Evolutionary conservation across 108 stramenopile species (phyloP), one percentile per base, ranked within the genome.

Genomic region (Fragilariopsis cylindrus): DNA sequence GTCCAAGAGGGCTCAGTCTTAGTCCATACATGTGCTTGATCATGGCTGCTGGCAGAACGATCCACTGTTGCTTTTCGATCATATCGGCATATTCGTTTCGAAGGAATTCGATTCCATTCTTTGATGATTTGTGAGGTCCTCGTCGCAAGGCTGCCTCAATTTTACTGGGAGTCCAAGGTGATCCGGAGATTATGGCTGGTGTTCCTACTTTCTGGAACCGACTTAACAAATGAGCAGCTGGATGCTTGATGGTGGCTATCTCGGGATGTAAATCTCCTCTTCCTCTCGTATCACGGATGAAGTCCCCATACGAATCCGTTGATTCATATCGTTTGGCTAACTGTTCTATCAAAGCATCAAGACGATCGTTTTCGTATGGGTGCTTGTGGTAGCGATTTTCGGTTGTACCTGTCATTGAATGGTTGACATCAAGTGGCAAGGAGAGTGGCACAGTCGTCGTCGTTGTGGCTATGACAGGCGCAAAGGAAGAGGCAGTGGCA

Each of bases 1-100:
- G 70, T 19, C 82, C 82, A 9, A 78, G 41, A 8, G 78, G 75
- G 57, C 2, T 63, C 46, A 76, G 48, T 44, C 63, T 60, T 43
- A 81, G 60, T 16, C 43, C 47, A 11, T n/a, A 55, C 3, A 76
- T 40, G 41, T 73, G 57, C 39, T 55, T 53, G 52, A 80, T 72
- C 4, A 48, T 43, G 6, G 9, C 4, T 45, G 48, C 75, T 5
- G 82, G 78, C n/a, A 83, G 70, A 30, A 84, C 71, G 2, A 57
- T 52, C 84, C 84, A 85, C 46, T 41, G 60, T 39, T 68, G 79
- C 53, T 71, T 78, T 43, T 48, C 30, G 2, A 67, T 50, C 40
- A 78, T 68, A 40, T 79, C 73, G 1, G 47, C 53, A 47, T 71
- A 63, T 48, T 76, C 76, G 30, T 76, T 70, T 7, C 48, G 7